These are phyloP conservation scores for Bonia amplexicaulis DNA, from an alignment of 176 grass and related monocot genomes.

Conservation along the genomic window DNA sequence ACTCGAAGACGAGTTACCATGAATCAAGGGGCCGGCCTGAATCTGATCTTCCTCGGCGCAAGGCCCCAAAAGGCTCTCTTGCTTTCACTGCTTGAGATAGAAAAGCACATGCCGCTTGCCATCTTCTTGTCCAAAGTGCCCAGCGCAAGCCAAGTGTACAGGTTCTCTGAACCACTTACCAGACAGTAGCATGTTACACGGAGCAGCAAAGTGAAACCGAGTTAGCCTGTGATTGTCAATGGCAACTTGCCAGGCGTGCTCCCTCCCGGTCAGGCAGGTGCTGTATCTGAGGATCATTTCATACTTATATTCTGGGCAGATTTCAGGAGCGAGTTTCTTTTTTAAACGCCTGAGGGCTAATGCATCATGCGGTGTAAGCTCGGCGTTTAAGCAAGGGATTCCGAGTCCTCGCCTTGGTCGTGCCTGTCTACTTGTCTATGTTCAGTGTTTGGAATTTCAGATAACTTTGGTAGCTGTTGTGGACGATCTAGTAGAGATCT, in stretches of 20 bases:
- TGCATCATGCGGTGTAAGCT: neutral
- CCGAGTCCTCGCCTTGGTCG: conserved; percentile 19
- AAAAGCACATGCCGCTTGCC: conserved; percentile 44
- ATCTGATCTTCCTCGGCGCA: conserved; percentile 21
- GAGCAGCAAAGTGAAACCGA: conserved; percentile 9
- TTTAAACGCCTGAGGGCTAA: neutral
- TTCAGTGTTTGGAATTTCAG: conserved; percentile 15
- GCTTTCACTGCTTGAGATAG: conserved; percentile 14
- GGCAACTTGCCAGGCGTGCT: conserved; percentile 19
- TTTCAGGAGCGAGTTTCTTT: neutral
- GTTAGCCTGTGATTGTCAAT: conserved; percentile 5
- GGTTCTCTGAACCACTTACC: conserved; percentile 37
- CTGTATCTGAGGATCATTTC: neutral
- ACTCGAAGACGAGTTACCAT: conserved; percentile 8
- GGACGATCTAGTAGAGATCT: conserved; percentile 28
- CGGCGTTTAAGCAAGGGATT: conserved; percentile 23
- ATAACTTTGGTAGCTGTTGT: neutral
- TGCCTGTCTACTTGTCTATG: neutral
- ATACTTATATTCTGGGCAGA: neutral
- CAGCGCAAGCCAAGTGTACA: conserved; percentile 15
- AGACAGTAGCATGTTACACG: conserved; percentile 40
- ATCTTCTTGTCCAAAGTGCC: conserved; percentile 6
- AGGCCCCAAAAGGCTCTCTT: conserved; percentile 30
- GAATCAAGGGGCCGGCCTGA: neutral
- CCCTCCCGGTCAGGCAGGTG: conserved; percentile 9